phyloP scores from a whole-genome alignment of 805 yeast species.

The Monosporozyma aquatica region DNA sequence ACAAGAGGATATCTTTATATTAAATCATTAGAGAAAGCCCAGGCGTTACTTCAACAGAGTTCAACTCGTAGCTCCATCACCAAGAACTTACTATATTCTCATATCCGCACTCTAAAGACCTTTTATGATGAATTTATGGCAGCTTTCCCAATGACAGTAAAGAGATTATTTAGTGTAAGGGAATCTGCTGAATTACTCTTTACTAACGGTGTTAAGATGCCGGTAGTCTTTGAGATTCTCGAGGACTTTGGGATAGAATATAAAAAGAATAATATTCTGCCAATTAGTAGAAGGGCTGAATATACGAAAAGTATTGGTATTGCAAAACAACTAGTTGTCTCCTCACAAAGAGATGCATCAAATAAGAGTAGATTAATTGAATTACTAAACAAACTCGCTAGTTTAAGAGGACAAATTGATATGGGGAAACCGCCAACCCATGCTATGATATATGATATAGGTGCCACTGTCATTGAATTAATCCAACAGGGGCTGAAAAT shows the following conservation, averaged over 20 bases:
- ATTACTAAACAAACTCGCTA: slow-evolving; percentile 13
- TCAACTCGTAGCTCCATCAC: slow-evolving; percentile 14
- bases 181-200: slow-evolving; percentile 22
- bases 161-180: slow-evolving; percentile 6
- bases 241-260: slow-evolving; percentile 24
- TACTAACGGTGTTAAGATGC: slow-evolving; percentile 26
- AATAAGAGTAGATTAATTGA: slow-evolving; percentile 15
- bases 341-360: slow-evolving; percentile 14
- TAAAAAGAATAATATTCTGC: slow-evolving; percentile 9
- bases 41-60: slow-evolving; percentile 12
- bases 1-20: slow-evolving; percentile 10
- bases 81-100: slow-evolving; percentile 12
- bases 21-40: slow-evolving; percentile 18
- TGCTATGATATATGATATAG: slow-evolving; percentile 11
- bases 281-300: slow-evolving; percentile 19
- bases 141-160: background rate
- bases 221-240: slow-evolving; percentile 19
- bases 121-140: slow-evolving; percentile 10
- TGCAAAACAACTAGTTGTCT: slow-evolving; percentile 20
- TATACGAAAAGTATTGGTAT: slow-evolving; percentile 23
- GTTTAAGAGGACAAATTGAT: slow-evolving; percentile 20
- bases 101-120: slow-evolving; percentile 12
- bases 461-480: slow-evolving; percentile 17
- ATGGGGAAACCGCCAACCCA: slow-evolving; percentile 20
- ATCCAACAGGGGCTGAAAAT: slow-evolving; percentile 25